Conservation (phyloP, 2,329 filamentous ascomycete genomes). For the Aspergillus uvarum region DNA sequence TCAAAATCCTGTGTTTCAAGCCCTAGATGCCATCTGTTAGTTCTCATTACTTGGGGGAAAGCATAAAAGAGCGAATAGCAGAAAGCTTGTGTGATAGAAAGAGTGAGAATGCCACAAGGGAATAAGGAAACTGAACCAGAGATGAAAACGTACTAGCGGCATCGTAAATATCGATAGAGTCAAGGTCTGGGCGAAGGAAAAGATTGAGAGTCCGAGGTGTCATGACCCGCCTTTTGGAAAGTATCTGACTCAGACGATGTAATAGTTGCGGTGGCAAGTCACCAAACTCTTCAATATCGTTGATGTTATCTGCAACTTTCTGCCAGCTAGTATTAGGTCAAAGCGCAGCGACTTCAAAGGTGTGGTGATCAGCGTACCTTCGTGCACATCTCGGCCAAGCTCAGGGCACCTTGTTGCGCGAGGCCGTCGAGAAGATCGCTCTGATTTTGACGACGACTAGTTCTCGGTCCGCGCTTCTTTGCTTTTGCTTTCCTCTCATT, state of each 20-base stretch:
- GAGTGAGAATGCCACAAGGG: not conserved
- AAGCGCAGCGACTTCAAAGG: not conserved
- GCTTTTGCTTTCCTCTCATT: conserved; percentile 59
- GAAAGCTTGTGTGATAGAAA: not conserved
- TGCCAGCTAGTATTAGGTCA: conserved; percentile 16
- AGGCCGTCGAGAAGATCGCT: conserved; percentile 81
- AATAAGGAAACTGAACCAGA: not conserved
- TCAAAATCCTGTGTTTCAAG: conserved; percentile 75
- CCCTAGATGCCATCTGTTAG: conserved; percentile 39
- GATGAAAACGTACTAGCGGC: conserved; percentile 51
- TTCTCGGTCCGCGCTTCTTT: conserved; percentile 56
- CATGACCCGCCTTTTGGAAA: conserved; percentile 62
- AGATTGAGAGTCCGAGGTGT: conserved; percentile 48
- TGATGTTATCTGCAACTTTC: conserved; percentile 62
- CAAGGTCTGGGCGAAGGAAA: conserved; percentile 54
- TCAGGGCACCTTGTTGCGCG: conserved; percentile 43
- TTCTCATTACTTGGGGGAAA: not conserved
- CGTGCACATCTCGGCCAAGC: conserved; percentile 57
- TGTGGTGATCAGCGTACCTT: conserved; percentile 39
- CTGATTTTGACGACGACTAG: conserved; percentile 71
- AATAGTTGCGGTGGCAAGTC: conserved; percentile 60
- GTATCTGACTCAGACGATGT: conserved; percentile 60
- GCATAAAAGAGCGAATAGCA: not conserved
- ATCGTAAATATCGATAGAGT: conserved; percentile 60
- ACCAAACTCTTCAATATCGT: conserved; percentile 64